Conservation (phyloP, 805 yeast species). For the Nakazawaea laoshanensis region DNA sequence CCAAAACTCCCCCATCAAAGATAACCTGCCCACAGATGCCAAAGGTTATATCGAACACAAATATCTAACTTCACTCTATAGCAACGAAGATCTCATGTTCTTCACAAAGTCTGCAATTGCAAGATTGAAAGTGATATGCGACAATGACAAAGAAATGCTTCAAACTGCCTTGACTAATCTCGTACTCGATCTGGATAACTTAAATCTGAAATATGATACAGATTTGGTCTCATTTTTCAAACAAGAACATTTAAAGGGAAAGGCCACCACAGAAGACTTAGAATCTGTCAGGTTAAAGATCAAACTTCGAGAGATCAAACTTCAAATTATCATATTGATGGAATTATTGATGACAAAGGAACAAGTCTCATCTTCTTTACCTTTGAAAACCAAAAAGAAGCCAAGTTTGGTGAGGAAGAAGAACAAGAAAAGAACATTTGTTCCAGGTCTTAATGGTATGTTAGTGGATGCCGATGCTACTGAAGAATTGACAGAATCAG, state of each 20-base stretch:
- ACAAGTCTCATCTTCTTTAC: too few relatives aligned
- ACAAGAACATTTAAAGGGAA: not conserved
- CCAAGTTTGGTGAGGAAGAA: constrained; percentile 10
- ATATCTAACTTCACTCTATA: constrained; percentile 6
- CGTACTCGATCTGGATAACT: constrained; percentile 4
- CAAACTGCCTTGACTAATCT: not conserved
- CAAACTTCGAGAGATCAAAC: constrained; percentile 9
- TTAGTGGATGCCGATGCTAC: not conserved
- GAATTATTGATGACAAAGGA: constrained; percentile 4
- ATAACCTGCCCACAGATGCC: constrained; percentile 1
- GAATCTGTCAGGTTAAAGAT: constrained; percentile 1
- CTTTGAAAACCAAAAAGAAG: constrained; percentile 3
- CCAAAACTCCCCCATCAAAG: not conserved
- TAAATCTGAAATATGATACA: constrained; percentile 5
- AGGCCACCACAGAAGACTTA: not conserved
- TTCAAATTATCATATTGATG: constrained; percentile 8
- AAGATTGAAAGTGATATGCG: constrained; percentile 6
- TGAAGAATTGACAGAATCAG: not conserved
- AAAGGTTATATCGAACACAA: constrained; percentile 4
- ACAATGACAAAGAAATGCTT: not conserved
- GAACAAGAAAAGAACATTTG: constrained; percentile 7
- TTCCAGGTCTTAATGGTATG: constrained; percentile 9
- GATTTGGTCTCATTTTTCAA: not conserved
- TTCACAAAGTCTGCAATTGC: constrained; percentile 10
- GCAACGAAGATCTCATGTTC: constrained; percentile 10